Base-by-base conservation (phyloP, 164 flowering plant species). In the Vitis cinerea region DNA sequence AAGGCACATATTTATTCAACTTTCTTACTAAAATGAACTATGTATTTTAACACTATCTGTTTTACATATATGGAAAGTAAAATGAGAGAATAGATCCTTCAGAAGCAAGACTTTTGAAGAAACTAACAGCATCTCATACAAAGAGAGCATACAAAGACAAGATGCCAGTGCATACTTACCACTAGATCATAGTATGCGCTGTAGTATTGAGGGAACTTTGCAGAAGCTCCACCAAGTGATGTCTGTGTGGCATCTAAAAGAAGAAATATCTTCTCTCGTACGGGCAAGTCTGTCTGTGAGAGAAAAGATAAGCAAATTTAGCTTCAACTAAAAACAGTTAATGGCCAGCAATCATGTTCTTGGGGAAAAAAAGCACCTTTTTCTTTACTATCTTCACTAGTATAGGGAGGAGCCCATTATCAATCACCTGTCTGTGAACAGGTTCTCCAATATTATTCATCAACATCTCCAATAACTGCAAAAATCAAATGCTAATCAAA, bases 181-280 rank as follows among this genome's bases (percentile, higher is more conserved):
- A 95, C 98, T 84, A 95, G 77, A 51, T 91, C 98, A 79, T 79
- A 87, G 73, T 91, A 95, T 50, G 99, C 92, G 63, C 83, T 68
- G 78, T 91, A 93, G 79, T 93, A 95, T 65, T 93, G 92, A 68
- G 99, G 97, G 75, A 90, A 93, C 80, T 82, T 93, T 71, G 97
- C 98, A 67, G 91, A 79, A 72, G 93, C 89, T 65, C 99, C 99
- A 73, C 99, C 99, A 66, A 91, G 82, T 49, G 99, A 86, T 70
- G 97, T 88, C 65, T 95, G 99, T 64, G 95, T 92, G 31, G 98
- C 99, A 86, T 95, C 98, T 69, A 95, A 79, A 75, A 95, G 98
- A 66, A 89, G 92, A 85, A 91, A 95, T 70, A 90, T 86, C 77
- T 84, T 89, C 83, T 95, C 98, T 61, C 97, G 81, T 50, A 91